phyloP scores from a whole-genome alignment of 2,329 filamentous ascomycete species.

The Colletotrichum orbiculare region DNA sequence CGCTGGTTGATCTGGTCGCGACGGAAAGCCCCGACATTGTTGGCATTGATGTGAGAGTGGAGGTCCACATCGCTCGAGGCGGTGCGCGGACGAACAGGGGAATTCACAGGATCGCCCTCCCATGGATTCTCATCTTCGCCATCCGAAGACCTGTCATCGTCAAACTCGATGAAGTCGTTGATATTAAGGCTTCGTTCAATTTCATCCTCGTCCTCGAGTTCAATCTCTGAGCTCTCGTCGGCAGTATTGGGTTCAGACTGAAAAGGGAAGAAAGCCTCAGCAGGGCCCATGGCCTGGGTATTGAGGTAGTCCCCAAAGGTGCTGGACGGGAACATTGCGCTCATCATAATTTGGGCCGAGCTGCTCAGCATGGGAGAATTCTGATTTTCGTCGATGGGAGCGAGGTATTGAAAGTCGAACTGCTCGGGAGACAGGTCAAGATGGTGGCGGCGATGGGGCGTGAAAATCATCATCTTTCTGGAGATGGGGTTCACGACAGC shows the following conservation, averaged over 20 bases:
- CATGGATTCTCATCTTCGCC: conserved; percentile 63
- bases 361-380: conserved; percentile 71
- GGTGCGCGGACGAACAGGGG: conserved; percentile 62
- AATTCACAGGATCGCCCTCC: conserved; percentile 60
- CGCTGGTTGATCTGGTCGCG: conserved; percentile 73
- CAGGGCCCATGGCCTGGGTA: conserved; percentile 76
- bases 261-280: conserved; percentile 81
- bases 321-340: conserved; percentile 71
- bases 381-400: conserved; percentile 49
- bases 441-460: conserved; percentile 60
- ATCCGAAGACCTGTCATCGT: conserved; percentile 69
- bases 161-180: conserved; percentile 79
- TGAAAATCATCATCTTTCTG: conserved; percentile 73
- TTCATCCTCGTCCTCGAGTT: conserved; percentile 68
- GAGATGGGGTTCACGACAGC: conserved; percentile 68
- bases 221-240: conserved; percentile 58
- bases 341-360: conserved; percentile 82
- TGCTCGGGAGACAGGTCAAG: conserved; percentile 67
- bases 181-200: conserved; percentile 73
- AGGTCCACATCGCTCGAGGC: conserved; percentile 59
- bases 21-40: conserved; percentile 83
- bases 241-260: conserved; percentile 67
- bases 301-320: conserved; percentile 68
- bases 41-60: conserved; percentile 70
- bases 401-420: conserved; percentile 59